Percentiles rank a stretch among this genome's conserved stretches.
These are phyloP conservation scores for Limonomyces culmigenus DNA, from an alignment of 1,284 basidiomycete species.

Conservation along the genomic window DNA sequence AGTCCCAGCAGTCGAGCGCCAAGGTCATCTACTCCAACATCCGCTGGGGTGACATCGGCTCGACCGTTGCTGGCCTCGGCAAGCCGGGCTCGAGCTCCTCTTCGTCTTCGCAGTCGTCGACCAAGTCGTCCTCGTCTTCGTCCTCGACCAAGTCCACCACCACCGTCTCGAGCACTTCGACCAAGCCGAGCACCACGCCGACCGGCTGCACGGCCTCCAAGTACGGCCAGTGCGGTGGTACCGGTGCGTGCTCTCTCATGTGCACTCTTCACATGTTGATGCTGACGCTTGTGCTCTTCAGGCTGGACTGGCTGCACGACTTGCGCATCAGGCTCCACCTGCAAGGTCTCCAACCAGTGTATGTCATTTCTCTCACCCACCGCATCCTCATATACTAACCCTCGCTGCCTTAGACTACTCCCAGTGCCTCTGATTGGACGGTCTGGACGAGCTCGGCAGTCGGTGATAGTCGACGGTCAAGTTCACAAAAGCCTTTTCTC, in stretches of 20 bases:
- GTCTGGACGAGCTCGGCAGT: too few species aligned
- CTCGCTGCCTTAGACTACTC: too few species aligned
- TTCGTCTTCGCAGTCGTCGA: background rate
- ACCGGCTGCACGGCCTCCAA: background rate
- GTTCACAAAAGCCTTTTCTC: too few species aligned
- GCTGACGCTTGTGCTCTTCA: too few species aligned
- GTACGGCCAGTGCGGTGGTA: background rate
- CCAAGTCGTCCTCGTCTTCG: background rate
- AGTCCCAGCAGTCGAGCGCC: conserved; percentile 5
- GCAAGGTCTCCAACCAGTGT: too few species aligned
- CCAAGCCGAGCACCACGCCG: background rate
- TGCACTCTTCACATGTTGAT: background rate
- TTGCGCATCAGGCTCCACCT: too few species aligned
- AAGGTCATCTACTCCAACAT: conserved; percentile 20
- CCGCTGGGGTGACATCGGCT: conserved; percentile 18
- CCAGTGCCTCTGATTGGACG: too few species aligned
- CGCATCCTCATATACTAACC: too few species aligned
- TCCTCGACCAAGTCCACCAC: background rate
- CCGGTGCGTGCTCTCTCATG: background rate
- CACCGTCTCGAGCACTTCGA: background rate
- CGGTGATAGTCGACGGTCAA: too few species aligned
- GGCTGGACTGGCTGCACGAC: too few species aligned
- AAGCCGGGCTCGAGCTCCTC: too few species aligned
- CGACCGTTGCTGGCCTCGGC: conserved; percentile 14
- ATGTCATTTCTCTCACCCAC: too few species aligned